Percentiles rank a stretch among this genome's conserved stretches.
phyloP scores from a whole-genome alignment of 2,329 filamentous ascomycete genomes.

The Xylariaceae sp. region DNA sequence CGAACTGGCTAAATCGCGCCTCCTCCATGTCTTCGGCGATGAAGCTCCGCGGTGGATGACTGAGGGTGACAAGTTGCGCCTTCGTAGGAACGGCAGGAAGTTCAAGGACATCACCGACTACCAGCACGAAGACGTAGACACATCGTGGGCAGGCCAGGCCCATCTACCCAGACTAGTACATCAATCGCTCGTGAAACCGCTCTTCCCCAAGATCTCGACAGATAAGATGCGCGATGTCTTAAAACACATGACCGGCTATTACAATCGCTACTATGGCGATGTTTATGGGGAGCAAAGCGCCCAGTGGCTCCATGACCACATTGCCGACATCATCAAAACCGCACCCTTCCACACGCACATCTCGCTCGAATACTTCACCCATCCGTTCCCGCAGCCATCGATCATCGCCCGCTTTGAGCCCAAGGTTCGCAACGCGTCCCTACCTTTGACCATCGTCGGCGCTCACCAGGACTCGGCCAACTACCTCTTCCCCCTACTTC shows the following conservation, averaged over 20 bases:
- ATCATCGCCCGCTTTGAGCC: slow-evolving; percentile 81
- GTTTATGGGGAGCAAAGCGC: slow-evolving; percentile 47
- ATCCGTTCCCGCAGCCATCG: slow-evolving; percentile 76
- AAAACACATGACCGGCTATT: slow-evolving; percentile 21
- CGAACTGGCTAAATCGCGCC: slow-evolving; percentile 49
- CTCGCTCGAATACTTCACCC: slow-evolving; percentile 68
- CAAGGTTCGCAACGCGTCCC: slow-evolving; percentile 56
- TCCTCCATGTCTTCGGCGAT: slow-evolving; percentile 68
- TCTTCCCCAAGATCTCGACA: slow-evolving; percentile 24
- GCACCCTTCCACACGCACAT: slow-evolving; percentile 63
- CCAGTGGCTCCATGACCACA: slow-evolving; percentile 70
- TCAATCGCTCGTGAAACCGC: slow-evolving; percentile 33
- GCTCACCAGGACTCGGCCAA: slow-evolving; percentile 85
- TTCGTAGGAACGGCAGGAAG: slow-evolving; percentile 67
- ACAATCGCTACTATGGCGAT: slow-evolving; percentile 29
- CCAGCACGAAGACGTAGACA: slow-evolving; percentile 55
- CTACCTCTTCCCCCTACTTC: slow-evolving; percentile 71
- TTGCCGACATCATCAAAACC: slow-evolving; percentile 65
- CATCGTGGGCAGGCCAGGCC: slow-evolving; percentile 22
- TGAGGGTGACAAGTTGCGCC: slow-evolving; percentile 46
- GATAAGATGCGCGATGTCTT: slow-evolving; percentile 21
- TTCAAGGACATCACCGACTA: slow-evolving; percentile 81
- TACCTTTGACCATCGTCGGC: slow-evolving; percentile 62
- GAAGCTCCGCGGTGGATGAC: slow-evolving; percentile 66
- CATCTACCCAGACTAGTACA: slow-evolving; percentile 34